phyloP scores from a whole-genome alignment of 2,329 filamentous ascomycete species.

The Apiospora rasikravindrae region DNA sequence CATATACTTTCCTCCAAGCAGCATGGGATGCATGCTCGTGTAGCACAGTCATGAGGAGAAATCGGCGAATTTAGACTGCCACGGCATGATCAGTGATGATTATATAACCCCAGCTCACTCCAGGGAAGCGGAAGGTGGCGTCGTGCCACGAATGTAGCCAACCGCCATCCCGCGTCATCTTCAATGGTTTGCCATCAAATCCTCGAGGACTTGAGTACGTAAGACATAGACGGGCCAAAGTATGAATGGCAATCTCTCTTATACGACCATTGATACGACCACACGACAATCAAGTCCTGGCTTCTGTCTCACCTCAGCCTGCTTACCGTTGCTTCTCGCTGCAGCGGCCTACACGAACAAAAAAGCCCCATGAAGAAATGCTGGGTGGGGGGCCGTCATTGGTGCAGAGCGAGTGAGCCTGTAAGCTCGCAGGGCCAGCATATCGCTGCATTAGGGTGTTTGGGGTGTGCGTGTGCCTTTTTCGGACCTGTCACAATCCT shows the following conservation, averaged over 20 bases:
- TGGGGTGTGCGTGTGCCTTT: background rate
- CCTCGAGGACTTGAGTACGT: background rate
- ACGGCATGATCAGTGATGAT: background rate
- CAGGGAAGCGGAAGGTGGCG: background rate
- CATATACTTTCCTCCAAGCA: background rate
- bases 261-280: background rate
- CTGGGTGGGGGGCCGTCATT: background rate
- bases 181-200: background rate
- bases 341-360: background rate
- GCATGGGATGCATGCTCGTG: background rate
- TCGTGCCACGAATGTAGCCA: background rate
- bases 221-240: background rate
- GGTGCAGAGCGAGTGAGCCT: background rate
- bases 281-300: background rate
- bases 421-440: background rate
- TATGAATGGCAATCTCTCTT: background rate
- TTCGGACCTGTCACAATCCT: conserved; percentile 10
- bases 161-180: background rate
- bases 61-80: background rate
- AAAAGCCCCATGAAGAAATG: background rate
- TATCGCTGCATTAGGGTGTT: conserved; percentile 1
- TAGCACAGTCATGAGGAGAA: background rate
- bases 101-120: background rate
- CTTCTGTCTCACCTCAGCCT: conserved; percentile 11
- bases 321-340: conserved; percentile 8